These are phyloP conservation scores for Petunia axillaris DNA, from an alignment of 257 asterid genomes.

Conservation along the genomic window DNA sequence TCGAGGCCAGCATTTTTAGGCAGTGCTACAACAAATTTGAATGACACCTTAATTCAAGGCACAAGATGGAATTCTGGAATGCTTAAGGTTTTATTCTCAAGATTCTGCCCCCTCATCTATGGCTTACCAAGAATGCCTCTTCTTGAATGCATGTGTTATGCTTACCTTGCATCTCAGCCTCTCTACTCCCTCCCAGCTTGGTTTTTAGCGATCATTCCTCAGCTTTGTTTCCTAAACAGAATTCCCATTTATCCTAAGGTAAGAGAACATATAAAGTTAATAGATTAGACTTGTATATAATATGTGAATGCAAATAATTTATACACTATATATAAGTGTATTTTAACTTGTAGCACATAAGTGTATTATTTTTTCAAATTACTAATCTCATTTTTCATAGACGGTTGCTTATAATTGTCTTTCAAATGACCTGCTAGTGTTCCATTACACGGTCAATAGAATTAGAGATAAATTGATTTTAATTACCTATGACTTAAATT, in stretches of 20 bases:
- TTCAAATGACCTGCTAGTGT: no score
- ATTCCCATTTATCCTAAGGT: constrained; percentile 39
- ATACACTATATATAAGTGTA: no score
- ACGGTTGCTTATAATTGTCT: no score
- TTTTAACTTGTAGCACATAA: no score
- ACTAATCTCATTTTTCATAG: no score
- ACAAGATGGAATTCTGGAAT: constrained; percentile 58
- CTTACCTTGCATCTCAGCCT: constrained; percentile 30
- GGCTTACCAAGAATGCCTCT: constrained; percentile 48
- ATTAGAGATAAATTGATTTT: not conserved
- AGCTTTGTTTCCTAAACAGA: constrained; percentile 34
- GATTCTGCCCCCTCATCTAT: constrained; percentile 43
- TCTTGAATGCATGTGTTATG: constrained; percentile 33
- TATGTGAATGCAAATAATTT: not conserved
- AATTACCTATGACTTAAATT: not conserved
- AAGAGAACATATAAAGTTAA: not conserved
- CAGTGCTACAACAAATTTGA: constrained; percentile 45
- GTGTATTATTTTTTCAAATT: not conserved
- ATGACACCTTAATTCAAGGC: constrained; percentile 54
- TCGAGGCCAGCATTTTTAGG: constrained; percentile 54
- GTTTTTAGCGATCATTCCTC: constrained; percentile 42
- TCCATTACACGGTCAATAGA: no score
- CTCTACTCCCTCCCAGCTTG: constrained; percentile 40
- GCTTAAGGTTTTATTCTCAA: constrained; percentile 39
- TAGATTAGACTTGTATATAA: not conserved